Base-by-base conservation (phyloP, 768 basidiomycete species). In the Myochromella boudieri region DNA sequence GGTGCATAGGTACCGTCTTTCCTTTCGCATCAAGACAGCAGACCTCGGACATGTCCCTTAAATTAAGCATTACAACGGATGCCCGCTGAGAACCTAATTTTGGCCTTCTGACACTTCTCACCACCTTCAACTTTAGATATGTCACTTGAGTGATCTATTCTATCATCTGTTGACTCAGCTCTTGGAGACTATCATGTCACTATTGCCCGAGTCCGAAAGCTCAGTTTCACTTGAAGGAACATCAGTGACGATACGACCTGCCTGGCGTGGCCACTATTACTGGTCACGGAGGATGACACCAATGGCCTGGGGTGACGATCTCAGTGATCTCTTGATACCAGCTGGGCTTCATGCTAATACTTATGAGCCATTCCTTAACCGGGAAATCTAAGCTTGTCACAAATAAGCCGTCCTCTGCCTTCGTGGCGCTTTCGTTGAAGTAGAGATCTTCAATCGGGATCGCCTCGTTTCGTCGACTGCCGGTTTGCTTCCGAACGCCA, bases 41-140 rank as follows among this genome's bases (percentile, higher is more conserved):
- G 25, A 24, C 37, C 32, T 37, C n/a, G 34, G 42, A 17, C 18
- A 8, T 6, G 15, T 50, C 37, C 42, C 32, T 51, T 25, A 36
- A 47, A 50, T 54, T 54, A 42, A 54, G 40, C 48, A 47, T 41
- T 44, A 9, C 47, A 42, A 37, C 37, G 26, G 37, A 32, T 38
- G 42, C 17, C 27, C 43, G 41, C 37, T 27, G 33, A 28, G 29
- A 36, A n/a, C n/a, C n/a, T n/a, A n/a, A n/a, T n/a, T n/a, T n/a
- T n/a, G n/a, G n/a, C n/a, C n/a, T n/a, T n/a, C n/a, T n/a, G n/a
- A n/a, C n/a, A n/a, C n/a, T n/a, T n/a, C n/a, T n/a, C n/a, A n/a
- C n/a, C n/a, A n/a, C n/a, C n/a, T n/a, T n/a, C n/a, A n/a, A n/a
- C n/a, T n/a, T n/a, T n/a, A n/a, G n/a, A n/a, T n/a, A n/a, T n/a